phyloP scores from a whole-genome alignment of 164 flowering plant species.

The Macadamia integrifolia region DNA sequence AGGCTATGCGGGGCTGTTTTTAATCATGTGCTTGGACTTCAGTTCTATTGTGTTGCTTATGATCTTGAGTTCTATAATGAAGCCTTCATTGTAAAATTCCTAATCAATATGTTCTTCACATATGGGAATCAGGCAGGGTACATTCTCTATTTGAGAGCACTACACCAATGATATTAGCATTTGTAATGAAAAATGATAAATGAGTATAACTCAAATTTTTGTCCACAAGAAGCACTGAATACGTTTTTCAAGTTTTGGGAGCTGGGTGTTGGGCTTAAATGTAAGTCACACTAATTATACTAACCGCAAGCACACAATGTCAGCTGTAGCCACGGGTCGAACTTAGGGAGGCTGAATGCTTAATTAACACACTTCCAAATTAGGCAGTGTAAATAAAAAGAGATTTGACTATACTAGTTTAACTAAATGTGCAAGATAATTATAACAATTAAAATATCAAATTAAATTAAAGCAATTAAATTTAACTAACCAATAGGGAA shows the following conservation, averaged over 20 bases:
- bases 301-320: no score
- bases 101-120: slow-evolving; percentile 39
- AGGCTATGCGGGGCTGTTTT: slow-evolving; percentile 31
- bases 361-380: no score
- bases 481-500: no score
- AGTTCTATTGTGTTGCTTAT: slow-evolving; percentile 28
- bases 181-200: slow-evolving; percentile 46
- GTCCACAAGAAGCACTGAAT: slow-evolving; percentile 22
- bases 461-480: no score
- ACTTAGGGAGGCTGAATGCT: no score
- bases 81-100: slow-evolving; percentile 20
- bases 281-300: no score
- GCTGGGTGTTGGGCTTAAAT: slow-evolving; percentile 13
- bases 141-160: slow-evolving; percentile 21
- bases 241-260: slow-evolving; percentile 25
- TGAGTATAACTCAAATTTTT: slow-evolving; percentile 28
- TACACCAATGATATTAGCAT: slow-evolving; percentile 10
- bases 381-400: no score
- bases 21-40: slow-evolving; percentile 37
- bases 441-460: no score
- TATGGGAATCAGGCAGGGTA: slow-evolving; percentile 32
- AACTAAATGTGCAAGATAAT: no score
- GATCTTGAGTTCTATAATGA: slow-evolving; percentile 29
- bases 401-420: no score
- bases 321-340: no score